Percentiles rank a stretch among this genome's conserved stretches.
phyloP scores from a whole-genome alignment of 306 rosid genomes.

The Prunus mume region DNA sequence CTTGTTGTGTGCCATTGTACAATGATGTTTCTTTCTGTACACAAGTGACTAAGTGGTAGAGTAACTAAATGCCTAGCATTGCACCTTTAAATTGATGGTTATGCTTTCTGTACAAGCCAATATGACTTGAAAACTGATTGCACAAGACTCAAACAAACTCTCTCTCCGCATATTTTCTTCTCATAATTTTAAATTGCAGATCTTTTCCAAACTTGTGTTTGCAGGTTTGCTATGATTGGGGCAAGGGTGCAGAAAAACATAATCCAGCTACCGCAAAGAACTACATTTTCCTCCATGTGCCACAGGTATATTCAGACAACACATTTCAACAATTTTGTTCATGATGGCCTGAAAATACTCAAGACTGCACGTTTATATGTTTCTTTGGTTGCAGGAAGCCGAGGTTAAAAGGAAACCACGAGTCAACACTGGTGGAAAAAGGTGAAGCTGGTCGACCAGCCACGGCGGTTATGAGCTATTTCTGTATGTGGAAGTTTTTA shows the following conservation, averaged over 20 bases:
- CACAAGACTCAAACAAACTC: background rate
- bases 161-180: background rate
- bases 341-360: background rate
- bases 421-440: constrained; percentile 24
- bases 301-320: constrained; percentile 48
- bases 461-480: background rate
- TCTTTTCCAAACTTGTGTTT: background rate
- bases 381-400: constrained; percentile 18
- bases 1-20: background rate
- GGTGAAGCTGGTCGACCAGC: constrained; percentile 9
- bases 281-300: constrained; percentile 61
- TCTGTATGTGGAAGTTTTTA: background rate
- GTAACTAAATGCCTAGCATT: no score
- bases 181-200: background rate
- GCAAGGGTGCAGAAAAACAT: constrained; percentile 91
- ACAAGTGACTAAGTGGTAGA: background rate
- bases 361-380: background rate
- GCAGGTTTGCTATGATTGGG: constrained; percentile 86
- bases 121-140: background rate
- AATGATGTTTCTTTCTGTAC: background rate
- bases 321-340: background rate
- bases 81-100: no score
- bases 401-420: constrained; percentile 38
- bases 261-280: constrained; percentile 71
- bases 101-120: background rate